These are phyloP conservation scores for Lactarius psammicola DNA, from an alignment of 768 basidiomycete genomes.

Conservation along the genomic window DNA sequence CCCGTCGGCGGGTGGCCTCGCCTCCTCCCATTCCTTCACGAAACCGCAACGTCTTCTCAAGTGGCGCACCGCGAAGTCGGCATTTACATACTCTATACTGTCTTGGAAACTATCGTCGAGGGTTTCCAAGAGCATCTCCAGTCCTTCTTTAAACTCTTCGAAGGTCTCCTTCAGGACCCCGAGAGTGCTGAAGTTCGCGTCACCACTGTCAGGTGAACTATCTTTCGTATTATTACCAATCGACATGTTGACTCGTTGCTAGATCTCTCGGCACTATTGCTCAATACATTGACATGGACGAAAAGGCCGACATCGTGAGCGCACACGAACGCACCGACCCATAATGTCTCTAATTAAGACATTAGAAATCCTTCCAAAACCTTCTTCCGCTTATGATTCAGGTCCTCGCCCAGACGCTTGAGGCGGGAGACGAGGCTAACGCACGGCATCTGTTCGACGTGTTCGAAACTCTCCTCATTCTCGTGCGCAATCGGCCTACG, in stretches of 20 bases:
- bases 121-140: conserved; percentile 77
- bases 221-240: background rate
- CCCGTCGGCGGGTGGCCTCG: conserved; percentile 76
- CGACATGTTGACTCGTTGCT: background rate
- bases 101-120: conserved; percentile 89
- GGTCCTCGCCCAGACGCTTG: conserved; percentile 83
- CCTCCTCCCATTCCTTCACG: conserved; percentile 84
- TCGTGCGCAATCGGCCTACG: conserved; percentile 48
- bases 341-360: conserved; percentile 5
- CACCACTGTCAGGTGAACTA: conserved; percentile 72
- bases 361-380: conserved; percentile 80
- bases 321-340: conserved; percentile 3
- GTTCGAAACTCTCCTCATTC: conserved; percentile 90
- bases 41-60: conserved; percentile 65
- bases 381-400: conserved; percentile 86
- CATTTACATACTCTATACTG: conserved; percentile 83
- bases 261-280: conserved; percentile 91
- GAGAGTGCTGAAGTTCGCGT: conserved; percentile 89
- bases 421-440: conserved; percentile 71
- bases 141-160: conserved; percentile 78
- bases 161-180: conserved; percentile 67
- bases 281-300: conserved; percentile 85
- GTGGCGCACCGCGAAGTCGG: conserved; percentile 88
- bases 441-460: conserved; percentile 93
- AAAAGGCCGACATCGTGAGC: conserved; percentile 83